Evolutionary conservation across 2,329 filamentous ascomycete genomes (phyloP), one percentile per base, ranked within the genome.

Genomic region (Sphaceloma murrayae): DNA sequence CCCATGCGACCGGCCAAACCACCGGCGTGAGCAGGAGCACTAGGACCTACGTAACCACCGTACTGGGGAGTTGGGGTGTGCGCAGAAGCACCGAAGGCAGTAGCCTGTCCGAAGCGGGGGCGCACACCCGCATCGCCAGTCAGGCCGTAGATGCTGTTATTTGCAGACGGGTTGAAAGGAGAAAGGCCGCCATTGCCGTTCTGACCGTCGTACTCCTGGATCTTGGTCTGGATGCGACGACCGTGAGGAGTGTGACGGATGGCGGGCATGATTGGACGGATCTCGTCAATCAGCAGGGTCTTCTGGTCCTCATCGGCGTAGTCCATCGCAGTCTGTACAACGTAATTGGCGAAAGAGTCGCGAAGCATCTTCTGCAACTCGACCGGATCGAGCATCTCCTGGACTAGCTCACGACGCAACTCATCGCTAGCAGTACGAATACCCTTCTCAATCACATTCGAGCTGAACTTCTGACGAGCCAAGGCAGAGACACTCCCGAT

Each of bases 401-500:
- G 77, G 47, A 95, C 82, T 65, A 98, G 80, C 62, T 80, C 72
- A 54, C 86, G 82, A 60, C 82, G 87, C 42, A 82, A 82, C 7
- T 75, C 69, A 17, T 78, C 70, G 48, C 83, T 78, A 26, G 88
- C 81, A 59, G 86, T 94, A 46, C 91, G 86, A 48, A 96, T 67
- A 54, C 67, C 72, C 63, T 98, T 98, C 69, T 98, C 91, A 51
- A 98, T 89, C 47, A 98, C 91, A 56, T 98, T 98, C 57, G 91
- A 96, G 67, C 87, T 95, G 69, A 98, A 98, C 67, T 98, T 98
- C 69, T 98, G 91, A 61, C 87, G 88, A 4, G 91, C 96, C 11
- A 81, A 59, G 75, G 75, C 64, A 64, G 74, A 58, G 61, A 82
- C 68, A 77, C 85, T 70, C 55, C 82, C 82, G 46, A 74, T 68